These are phyloP conservation scores for Silene noctiflora DNA, from an alignment of 179 eudicot genomes.

Conservation along the genomic window DNA sequence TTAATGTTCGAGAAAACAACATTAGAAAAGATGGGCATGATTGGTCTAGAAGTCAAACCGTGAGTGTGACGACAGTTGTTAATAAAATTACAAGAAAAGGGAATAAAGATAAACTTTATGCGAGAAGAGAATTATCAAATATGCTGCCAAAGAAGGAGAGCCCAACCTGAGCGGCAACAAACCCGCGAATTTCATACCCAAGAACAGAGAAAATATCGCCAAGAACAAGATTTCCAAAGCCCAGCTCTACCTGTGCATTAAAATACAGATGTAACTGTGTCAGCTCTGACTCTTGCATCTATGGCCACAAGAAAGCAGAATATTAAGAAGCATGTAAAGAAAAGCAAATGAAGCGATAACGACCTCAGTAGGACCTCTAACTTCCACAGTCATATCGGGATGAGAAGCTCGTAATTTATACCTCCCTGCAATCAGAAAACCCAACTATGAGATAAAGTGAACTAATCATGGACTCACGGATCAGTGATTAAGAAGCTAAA, in stretches of 20 bases:
- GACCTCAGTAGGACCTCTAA: constrained; percentile 77
- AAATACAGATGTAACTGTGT: not conserved
- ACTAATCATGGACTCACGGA: constrained; percentile 8
- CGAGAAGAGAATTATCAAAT: not conserved
- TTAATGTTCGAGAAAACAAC: not conserved
- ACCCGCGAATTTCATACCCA: constrained; percentile 85
- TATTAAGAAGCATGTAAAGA: constrained; percentile 4
- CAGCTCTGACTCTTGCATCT: not conserved
- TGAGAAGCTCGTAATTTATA: constrained; percentile 77
- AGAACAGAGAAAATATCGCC: constrained; percentile 76
- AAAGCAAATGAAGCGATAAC: constrained; percentile 12
- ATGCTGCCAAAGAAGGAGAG: constrained; percentile 12
- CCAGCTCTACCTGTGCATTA: constrained; percentile 77
- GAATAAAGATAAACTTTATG: not conserved
- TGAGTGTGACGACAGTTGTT: not conserved
- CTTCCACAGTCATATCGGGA: constrained; percentile 65
- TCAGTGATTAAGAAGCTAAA: constrained; percentile 9
- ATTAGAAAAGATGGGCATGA: not conserved
- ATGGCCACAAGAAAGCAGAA: constrained; percentile 2
- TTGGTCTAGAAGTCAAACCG: constrained; percentile 14
- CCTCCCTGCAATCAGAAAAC: constrained; percentile 50
- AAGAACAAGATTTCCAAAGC: constrained; percentile 70
- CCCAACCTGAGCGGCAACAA: constrained; percentile 88
- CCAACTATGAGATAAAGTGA: constrained; percentile 4
- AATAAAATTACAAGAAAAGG: constrained; percentile 2